Percentiles rank a stretch among this genome's conserved stretches.
These are phyloP conservation scores for Wickerhamiella allomyrinae DNA, from an alignment of 805 yeast species.

Conservation along the genomic window DNA sequence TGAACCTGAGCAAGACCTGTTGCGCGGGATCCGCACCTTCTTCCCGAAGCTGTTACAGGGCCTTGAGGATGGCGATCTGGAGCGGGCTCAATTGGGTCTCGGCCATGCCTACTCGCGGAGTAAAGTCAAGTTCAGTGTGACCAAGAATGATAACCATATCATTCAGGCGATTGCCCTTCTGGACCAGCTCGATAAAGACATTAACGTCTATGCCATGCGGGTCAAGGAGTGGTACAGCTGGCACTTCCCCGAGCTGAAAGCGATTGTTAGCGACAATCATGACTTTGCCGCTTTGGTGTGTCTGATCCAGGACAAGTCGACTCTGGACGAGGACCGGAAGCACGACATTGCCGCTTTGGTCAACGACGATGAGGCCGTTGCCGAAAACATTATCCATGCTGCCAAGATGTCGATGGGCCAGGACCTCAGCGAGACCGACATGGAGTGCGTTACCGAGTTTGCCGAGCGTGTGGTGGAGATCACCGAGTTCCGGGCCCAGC, in stretches of 20 bases:
- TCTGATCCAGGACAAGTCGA: conserved; percentile 73
- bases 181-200: conserved; percentile 95
- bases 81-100: conserved; percentile 95
- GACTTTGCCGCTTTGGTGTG: conserved; percentile 69
- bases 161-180: conserved; percentile 96
- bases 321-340: conserved; percentile 37
- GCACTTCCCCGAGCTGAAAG: conserved; percentile 96
- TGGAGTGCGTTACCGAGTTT: conserved; percentile 78
- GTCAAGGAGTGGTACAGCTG: conserved; percentile 98
- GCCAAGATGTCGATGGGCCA: conserved; percentile 99
- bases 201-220: conserved; percentile 94
- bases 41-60: conserved; percentile 82
- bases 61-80: conserved; percentile 86
- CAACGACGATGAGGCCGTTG: conserved; percentile 83
- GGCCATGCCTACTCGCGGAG: conserved; percentile 99
- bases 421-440: conserved; percentile 88
- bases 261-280: conserved; percentile 81
- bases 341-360: conserved; percentile 86
- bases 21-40: conserved; percentile 88
- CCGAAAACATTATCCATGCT: conserved; percentile 83
- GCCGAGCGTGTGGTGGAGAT: conserved; percentile 88
- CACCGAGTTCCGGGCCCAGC: conserved; percentile 74
- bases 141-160: conserved; percentile 97
- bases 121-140: conserved; percentile 96
- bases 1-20: conserved; percentile 85